Evolutionary conservation across 2,329 filamentous ascomycete genomes (phyloP), one percentile per base, ranked within the genome.

Genomic region (Colletotrichum sidae): DNA sequence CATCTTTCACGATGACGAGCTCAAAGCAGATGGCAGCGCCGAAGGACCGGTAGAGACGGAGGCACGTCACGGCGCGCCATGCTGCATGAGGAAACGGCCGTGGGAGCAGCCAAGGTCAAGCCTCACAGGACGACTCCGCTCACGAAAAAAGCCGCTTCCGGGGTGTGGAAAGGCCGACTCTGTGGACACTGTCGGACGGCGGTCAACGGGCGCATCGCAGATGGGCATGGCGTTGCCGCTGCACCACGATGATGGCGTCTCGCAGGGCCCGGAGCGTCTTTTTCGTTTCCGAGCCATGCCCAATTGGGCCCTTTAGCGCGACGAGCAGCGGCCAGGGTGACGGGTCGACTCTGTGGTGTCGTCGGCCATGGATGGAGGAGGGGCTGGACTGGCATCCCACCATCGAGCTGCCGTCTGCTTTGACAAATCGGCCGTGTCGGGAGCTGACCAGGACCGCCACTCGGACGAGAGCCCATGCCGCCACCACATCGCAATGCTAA

Each of bases 201-300:
- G 63, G 50, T 47, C 45, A 64, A 66, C 63, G 63, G 58, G 59
- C 63, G 63, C 45, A 63, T 47, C 13, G 38, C 46, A 66, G 52
- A 51, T 25, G 25, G 25, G 25, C 25, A 25, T 25, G 25, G 25
- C 25, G 17, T 57, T 47, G 37, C 45, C 53, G 47, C 34, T 41
- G 37, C 38, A 49, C 41, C 47, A 53, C 63, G 42, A 66, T 66
- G 59, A 66, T 53, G 59, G 63, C 53, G 41, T 50, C 59, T 57
- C 49, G 41, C 63, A 66, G 46, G 37, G 44, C 37, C 44, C 37
- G 53, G 39, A 39, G 49, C 33, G 53, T 57, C 37, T 52, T 45
- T 50, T 44, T 47, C 37, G 42, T 41, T 65, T 46, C 39, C 15
- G 11, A 38, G n/a, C 59, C 59, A 62, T 56, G 53, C 59, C 59